Base-by-base conservation (phyloP, 208 protist genomes). In the Borovskyia barvae region DNA sequence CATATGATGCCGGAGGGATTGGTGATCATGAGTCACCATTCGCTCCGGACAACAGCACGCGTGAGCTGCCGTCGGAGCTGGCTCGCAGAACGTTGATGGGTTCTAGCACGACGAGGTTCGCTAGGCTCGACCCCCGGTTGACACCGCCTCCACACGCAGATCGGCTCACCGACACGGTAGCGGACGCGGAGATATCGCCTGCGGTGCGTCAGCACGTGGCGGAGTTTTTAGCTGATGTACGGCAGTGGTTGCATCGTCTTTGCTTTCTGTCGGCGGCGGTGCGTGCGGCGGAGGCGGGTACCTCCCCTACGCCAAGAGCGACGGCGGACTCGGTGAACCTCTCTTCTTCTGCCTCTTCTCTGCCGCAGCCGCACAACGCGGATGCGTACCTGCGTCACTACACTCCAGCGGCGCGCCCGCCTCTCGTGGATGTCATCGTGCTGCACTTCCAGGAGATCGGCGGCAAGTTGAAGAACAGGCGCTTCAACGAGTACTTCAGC, bases 391-490 rank as follows among this genome's bases (percentile, higher is more conserved):
- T 66, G 37, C 48, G 29, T 28, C 50, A 20, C 25, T 77, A 77
- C 65, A 59, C 41, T 19, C 2, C 65, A n/a, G 41, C 50, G 9
- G 59, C 52, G 25, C 46, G 43, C 5, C 77, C 80, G 15, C 81
- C 82, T 8, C 57, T 82, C 56, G 28, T 91, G 14, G 87, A 94
- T 52, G 71, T 94, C 1, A 60, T 94, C 41, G 87, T 94, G n/a
- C 26, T 94, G 3, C 87, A 94, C 53, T 72, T 94, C 14, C 87
- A 94, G 42, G 87, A 94, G 60, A 77, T 94, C 40, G 87, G 87
- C 17, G 87, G 87, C 25, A 91, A 85, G 60, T 57, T 66, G 24
- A 49, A 67, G 40, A 68, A 90, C 54, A 48, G 41, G 43, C 66
- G 57, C 15, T 87, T 94, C 48, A 91, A 80, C 40, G 35, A 28